phyloP scores from a whole-genome alignment of 2,329 filamentous ascomycete genomes.

The Microsporum canis region DNA sequence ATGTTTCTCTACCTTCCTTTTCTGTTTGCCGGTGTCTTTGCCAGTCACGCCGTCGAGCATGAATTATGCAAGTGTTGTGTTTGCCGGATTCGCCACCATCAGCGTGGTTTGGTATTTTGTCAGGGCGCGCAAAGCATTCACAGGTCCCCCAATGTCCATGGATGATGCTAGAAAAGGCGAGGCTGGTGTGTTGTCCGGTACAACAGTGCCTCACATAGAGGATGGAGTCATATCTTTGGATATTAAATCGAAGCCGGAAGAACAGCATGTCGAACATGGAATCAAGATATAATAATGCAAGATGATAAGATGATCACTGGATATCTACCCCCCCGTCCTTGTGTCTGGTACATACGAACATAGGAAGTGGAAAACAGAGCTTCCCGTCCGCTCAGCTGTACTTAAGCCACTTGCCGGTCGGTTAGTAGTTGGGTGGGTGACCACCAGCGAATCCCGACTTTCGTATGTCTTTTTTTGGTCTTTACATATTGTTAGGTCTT shows the following conservation, averaged over 20 bases:
- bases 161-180: slow-evolving; percentile 20
- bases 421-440: too few species aligned
- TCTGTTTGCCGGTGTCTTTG: slow-evolving; percentile 60
- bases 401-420: too few species aligned
- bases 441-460: too few species aligned
- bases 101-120: slow-evolving; percentile 53
- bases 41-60: slow-evolving; percentile 47
- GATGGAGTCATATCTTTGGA: slow-evolving; percentile 12
- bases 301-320: too few species aligned
- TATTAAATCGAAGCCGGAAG: background rate
- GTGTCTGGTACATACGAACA: too few species aligned
- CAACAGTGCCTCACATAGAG: slow-evolving; percentile 25
- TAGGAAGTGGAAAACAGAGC: too few species aligned
- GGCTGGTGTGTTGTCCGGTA: slow-evolving; percentile 23
- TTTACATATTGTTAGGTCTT: too few species aligned
- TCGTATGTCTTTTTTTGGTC: too few species aligned
- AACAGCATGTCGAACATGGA: background rate
- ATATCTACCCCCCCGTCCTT: too few species aligned
- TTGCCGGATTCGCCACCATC: slow-evolving; percentile 50
- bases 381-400: too few species aligned
- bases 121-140: slow-evolving; percentile 53
- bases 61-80: slow-evolving; percentile 59
- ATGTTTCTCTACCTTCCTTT: slow-evolving; percentile 55
- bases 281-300: background rate
- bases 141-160: slow-evolving; percentile 39